Evolutionary conservation across 2,329 filamentous ascomycete species (phyloP).

Genomic region (Ceratocystis smalleyi): DNA sequence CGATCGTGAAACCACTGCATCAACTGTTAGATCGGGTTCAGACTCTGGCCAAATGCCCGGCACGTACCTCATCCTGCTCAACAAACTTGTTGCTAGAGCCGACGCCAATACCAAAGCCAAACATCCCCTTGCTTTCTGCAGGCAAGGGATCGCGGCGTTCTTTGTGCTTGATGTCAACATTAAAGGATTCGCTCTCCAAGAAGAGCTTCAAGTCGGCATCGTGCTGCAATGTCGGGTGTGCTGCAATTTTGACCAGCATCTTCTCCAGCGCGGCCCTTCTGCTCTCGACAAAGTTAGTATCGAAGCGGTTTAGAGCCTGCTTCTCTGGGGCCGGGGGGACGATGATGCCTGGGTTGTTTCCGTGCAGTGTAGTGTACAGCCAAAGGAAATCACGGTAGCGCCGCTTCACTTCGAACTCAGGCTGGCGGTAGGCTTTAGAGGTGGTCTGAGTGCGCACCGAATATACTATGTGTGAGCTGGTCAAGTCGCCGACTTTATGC

Average conservation of each 20-base stretch:
- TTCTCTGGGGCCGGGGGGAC: constrained; percentile 95
- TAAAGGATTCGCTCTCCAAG: constrained; percentile 90
- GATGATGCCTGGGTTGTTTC: constrained; percentile 86
- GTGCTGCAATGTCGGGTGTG: constrained; percentile 78
- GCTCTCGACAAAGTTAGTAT: constrained; percentile 91
- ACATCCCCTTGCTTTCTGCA: constrained; percentile 81
- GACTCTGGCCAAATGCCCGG: not conserved
- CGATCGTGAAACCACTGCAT: constrained; percentile 91
- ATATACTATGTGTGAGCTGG: constrained; percentile 95
- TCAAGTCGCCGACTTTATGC: constrained; percentile 93
- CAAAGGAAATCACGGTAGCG: constrained; percentile 94
- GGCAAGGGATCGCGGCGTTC: constrained; percentile 77
- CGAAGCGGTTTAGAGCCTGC: constrained; percentile 89
- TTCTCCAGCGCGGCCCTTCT: constrained; percentile 81
- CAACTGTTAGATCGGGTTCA: constrained; percentile 16
- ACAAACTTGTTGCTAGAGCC: constrained; percentile 77
- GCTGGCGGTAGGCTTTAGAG: constrained; percentile 85
- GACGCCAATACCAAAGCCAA: constrained; percentile 60
- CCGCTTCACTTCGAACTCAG: constrained; percentile 84
- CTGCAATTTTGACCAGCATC: constrained; percentile 92
- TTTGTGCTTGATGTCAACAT: constrained; percentile 93
- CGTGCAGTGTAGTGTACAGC: constrained; percentile 89
- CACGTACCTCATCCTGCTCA: constrained; percentile 81
- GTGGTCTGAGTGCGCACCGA: constrained; percentile 87
- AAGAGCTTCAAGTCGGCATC: constrained; percentile 92